phyloP scores from a whole-genome alignment of 83 land plant species.

The Thuja plicata region DNA sequence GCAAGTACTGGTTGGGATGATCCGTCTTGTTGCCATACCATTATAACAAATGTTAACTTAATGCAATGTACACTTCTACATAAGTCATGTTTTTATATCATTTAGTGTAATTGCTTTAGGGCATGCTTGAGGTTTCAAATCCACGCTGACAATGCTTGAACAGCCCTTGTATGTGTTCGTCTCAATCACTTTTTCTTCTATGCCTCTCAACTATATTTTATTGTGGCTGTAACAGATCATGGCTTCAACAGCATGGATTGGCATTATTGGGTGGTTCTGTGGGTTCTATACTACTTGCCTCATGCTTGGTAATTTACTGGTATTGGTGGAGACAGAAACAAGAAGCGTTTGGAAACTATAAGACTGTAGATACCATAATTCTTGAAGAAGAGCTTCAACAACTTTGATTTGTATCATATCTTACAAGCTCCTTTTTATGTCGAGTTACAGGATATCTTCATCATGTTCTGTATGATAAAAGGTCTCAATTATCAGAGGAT shows the following conservation, averaged over 20 bases:
- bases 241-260: slow-evolving; percentile 9
- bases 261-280: slow-evolving; percentile 6
- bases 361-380: slow-evolving; percentile 11
- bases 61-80: not conserved
- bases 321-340: slow-evolving; percentile 11
- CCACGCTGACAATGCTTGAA: not conserved
- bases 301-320: slow-evolving; percentile 8
- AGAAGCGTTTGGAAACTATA: slow-evolving; percentile 12
- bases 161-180: not conserved
- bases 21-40: not conserved
- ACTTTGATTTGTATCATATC: slow-evolving; percentile 15
- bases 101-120: not conserved
- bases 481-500: not conserved
- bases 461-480: not conserved
- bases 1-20: not conserved
- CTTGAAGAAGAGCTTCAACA: slow-evolving; percentile 16
- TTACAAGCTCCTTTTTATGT: not conserved
- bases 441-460: not conserved
- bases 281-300: not conserved
- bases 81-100: not conserved
- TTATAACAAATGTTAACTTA: not conserved
- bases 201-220: slow-evolving; percentile 5
- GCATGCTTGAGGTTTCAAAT: not conserved
- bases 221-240: slow-evolving; percentile 2
- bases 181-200: not conserved